These are phyloP conservation scores for Xylariaceae sp. DNA, from an alignment of 2,329 filamentous ascomycete species.

Conservation along the genomic window DNA sequence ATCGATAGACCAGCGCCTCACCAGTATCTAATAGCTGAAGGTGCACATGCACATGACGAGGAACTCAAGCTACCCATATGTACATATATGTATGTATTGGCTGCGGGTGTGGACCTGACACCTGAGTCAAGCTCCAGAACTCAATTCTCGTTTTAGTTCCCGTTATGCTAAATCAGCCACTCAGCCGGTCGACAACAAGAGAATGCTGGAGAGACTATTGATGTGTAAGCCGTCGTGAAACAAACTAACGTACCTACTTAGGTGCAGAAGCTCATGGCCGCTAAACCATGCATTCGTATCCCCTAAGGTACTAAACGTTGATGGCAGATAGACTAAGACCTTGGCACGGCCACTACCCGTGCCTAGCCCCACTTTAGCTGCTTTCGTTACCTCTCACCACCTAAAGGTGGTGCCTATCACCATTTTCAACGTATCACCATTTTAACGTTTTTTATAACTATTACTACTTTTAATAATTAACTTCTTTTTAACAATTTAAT, in stretches of 20 bases:
- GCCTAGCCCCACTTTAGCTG: too few relatives aligned
- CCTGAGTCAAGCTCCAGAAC: constrained; percentile 8
- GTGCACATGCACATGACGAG: neutral
- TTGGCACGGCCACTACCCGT: neutral
- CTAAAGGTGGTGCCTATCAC: too few relatives aligned
- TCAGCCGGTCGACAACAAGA: constrained; percentile 11
- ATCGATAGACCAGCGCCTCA: constrained; percentile 1
- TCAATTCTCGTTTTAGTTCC: constrained; percentile 21
- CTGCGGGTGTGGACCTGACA: neutral
- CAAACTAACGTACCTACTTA: too few relatives aligned
- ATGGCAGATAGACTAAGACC: too few relatives aligned
- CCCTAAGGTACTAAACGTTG: neutral
- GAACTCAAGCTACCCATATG: neutral
- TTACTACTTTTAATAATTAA: too few relatives aligned
- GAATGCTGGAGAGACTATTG: neutral
- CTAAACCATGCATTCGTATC: neutral
- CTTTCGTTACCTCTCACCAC: too few relatives aligned
- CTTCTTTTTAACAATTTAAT: too few relatives aligned
- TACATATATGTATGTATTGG: neutral
- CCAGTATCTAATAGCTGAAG: constrained; percentile 1
- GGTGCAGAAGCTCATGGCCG: neutral
- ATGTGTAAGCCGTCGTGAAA: neutral
- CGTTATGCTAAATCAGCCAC: constrained; percentile 12
- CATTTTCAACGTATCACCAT: too few relatives aligned
- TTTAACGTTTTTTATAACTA: too few relatives aligned